Evolutionary conservation across 2,329 filamentous ascomycete species (phyloP).

Genomic region (Neofusicoccum ribis): DNA sequence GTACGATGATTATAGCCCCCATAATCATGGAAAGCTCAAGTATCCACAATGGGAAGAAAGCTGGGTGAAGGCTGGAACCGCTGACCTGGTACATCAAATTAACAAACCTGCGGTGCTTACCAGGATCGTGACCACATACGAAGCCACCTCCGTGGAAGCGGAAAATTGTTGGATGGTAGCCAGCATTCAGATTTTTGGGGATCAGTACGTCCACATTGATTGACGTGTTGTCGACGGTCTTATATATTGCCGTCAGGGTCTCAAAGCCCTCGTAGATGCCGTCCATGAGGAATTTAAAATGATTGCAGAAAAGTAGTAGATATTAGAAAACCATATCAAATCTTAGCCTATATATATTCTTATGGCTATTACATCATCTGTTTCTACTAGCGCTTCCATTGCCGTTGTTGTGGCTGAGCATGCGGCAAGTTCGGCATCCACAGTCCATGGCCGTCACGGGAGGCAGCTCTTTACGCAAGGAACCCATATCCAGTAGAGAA

Average conservation of each 20-base stretch:
- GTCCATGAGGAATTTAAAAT: background rate
- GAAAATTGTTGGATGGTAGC: slow-evolving; percentile 36
- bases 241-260: background rate
- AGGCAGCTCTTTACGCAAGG: no score
- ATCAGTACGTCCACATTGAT: background rate
- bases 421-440: no score
- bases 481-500: no score
- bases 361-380: no score
- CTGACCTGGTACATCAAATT: slow-evolving; percentile 27
- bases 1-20: slow-evolving; percentile 48
- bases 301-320: no score
- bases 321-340: no score
- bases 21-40: slow-evolving; percentile 42
- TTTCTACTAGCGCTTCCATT: no score
- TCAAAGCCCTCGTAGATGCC: background rate
- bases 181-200: background rate
- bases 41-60: slow-evolving; percentile 34
- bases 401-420: no score
- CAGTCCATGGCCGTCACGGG: no score
- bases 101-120: background rate
- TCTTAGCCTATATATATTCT: no score
- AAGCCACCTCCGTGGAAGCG: slow-evolving; percentile 49
- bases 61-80: slow-evolving; percentile 30
- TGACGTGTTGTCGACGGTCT: background rate
- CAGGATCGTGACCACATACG: slow-evolving; percentile 27